Evolutionary conservation across 1,284 basidiomycete species (phyloP).

Genomic region (Inonotus obliquus): DNA sequence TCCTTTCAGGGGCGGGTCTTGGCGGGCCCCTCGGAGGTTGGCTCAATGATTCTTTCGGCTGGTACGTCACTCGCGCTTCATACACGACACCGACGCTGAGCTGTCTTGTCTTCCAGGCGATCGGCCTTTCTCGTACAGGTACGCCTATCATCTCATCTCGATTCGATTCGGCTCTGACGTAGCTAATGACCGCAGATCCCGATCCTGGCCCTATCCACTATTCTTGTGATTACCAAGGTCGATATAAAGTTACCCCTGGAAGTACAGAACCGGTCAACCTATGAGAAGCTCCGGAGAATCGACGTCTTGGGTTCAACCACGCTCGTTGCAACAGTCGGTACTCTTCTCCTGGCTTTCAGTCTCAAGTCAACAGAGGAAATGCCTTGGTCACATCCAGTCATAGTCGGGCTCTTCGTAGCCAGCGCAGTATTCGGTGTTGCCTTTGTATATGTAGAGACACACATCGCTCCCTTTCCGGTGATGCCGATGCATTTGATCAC

Average conservation of each 20-base stretch:
- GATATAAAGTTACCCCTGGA: slow-evolving; percentile 60
- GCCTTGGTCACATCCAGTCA: slow-evolving; percentile 67
- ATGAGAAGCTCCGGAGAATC: slow-evolving; percentile 69
- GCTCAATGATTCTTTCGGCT: slow-evolving; percentile 79
- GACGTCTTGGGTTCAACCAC: slow-evolving; percentile 81
- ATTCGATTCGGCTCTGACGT: slow-evolving; percentile 19
- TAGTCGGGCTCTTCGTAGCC: slow-evolving; percentile 58
- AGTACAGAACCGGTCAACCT: slow-evolving; percentile 51
- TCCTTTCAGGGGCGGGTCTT: slow-evolving; percentile 50
- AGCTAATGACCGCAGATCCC: slow-evolving; percentile 51
- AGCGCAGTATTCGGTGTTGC: slow-evolving; percentile 49
- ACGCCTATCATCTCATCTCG: slow-evolving; percentile 20
- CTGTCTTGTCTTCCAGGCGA: slow-evolving; percentile 41
- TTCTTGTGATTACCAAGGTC: slow-evolving; percentile 70
- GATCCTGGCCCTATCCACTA: slow-evolving; percentile 62
- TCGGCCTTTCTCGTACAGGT: slow-evolving; percentile 68
- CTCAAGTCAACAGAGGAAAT: slow-evolving; percentile 79
- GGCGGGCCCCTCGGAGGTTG: slow-evolving; percentile 89
- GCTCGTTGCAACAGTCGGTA: slow-evolving; percentile 70
- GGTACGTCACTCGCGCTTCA: slow-evolving; percentile 44
- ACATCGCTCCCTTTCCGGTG: slow-evolving; percentile 73
- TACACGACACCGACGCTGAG: slow-evolving; percentile 12
- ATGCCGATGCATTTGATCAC: slow-evolving; percentile 79
- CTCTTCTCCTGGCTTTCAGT: slow-evolving; percentile 71
- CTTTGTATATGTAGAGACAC: slow-evolving; percentile 74